Evolutionary conservation across 495 filamentous ascomycete species (phyloP), one percentile per base, ranked within the genome.

Genomic region (Hypoxylon fragiforme): DNA sequence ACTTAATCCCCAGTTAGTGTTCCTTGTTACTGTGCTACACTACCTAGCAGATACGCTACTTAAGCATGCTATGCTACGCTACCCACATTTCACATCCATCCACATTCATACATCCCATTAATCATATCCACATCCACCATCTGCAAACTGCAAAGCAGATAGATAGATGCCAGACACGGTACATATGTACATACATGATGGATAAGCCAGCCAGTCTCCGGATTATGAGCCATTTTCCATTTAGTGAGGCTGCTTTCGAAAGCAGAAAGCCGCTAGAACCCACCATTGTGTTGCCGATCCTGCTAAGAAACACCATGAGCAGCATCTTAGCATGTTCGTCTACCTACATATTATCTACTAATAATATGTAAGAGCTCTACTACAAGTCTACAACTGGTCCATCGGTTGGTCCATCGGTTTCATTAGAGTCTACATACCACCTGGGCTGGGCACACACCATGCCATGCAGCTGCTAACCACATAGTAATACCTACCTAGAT

Each of bases 191-290:
- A 51, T 62, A 62, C 58, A 62, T 13, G 57, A 62, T 57, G 39
- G 58, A 47, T 62, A 62, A 62, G 32, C 58, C 58, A 62, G 58
- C 16, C 49, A 50, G 34, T 50, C 44, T 51, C 47, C 51, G 46
- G 46, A 60, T 48, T 60, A 59, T 63, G 54, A 63, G 60, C 60
- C 55, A 63, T 63, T 59, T 63, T 59, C 50, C 48, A 47, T 35
- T 45, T 31, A 50, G 16, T 40, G 36, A 54, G 36, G 54, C 49
- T 59, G 44, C 44, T 57, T 38, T 54, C 54, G 22, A 63, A 58
- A 50, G 44, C 40, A 54, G 54, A 59, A 62, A 50, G 21, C 49
- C 31, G 54, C 34, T 54, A 44, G 49, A 63, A 63, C 48, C 49
- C 52, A 48, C 52, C 43, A 38, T 4, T 21, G 36, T 46, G 30